A percentile compares a stretch with the other conserved stretches of the same genome.
phyloP scores from a whole-genome alignment of 208 protist genomes.

The Trypanosoma platydactyli region DNA sequence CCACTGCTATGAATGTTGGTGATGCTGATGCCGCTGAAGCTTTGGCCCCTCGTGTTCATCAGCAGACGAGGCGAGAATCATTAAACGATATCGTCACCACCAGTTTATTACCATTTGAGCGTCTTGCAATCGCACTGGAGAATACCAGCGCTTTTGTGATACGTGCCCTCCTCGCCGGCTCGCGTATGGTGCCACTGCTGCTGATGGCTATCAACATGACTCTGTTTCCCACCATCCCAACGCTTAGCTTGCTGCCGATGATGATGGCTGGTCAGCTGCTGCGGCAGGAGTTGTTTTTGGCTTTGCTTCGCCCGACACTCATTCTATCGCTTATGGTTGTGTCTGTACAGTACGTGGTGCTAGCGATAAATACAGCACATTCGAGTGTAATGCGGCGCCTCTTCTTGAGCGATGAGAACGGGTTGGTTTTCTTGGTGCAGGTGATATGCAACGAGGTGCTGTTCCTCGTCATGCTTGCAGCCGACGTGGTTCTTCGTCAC shows the following conservation, averaged over 20 bases:
- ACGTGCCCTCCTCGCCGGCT: conserved; percentile 7
- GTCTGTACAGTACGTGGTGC: conserved; percentile 21
- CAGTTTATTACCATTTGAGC: not conserved
- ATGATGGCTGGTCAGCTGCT: conserved; percentile 29
- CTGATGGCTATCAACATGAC: conserved; percentile 29
- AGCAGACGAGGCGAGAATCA: not conserved
- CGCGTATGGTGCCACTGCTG: conserved; percentile 18
- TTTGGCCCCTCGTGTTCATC: not conserved
- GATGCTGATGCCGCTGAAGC: not conserved
- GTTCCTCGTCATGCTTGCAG: conserved; percentile 19
- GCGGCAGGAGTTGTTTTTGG: conserved; percentile 1
- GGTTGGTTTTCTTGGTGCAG: conserved; percentile 15
- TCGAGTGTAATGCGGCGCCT: conserved; percentile 8
- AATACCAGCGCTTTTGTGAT: conserved; percentile 2
- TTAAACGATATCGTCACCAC: not conserved
- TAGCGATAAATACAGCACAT: conserved; percentile 3
- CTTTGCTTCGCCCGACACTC: conserved; percentile 16
- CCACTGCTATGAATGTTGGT: not conserved
- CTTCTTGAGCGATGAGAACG: conserved; percentile 19
- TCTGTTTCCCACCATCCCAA: conserved; percentile 20
- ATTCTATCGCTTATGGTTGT: conserved; percentile 11
- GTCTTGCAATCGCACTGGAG: not conserved
- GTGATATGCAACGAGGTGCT: conserved; percentile 21
- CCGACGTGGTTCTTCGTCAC: conserved; percentile 7
- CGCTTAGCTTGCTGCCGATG: conserved; percentile 22